Evolutionary conservation across 768 basidiomycete genomes (phyloP).

Genomic region (Hericium rajendrae): DNA sequence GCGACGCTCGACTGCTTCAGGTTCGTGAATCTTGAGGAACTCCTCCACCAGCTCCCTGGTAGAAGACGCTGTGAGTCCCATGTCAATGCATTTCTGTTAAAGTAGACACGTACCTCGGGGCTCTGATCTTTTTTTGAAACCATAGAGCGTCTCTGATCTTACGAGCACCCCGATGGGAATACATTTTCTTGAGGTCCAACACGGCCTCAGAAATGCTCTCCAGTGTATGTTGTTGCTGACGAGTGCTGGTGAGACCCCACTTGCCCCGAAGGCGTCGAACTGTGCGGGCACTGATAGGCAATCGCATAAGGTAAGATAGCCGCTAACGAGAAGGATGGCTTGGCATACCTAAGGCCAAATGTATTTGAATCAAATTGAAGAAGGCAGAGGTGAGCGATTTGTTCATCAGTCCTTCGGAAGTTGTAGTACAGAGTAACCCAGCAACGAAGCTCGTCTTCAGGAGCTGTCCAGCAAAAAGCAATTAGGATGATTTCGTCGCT

Average conservation of each 20-base stretch:
- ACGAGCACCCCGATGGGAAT: background rate
- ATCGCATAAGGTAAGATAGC: background rate
- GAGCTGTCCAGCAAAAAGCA: too few relatives aligned
- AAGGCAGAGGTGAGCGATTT: too few relatives aligned
- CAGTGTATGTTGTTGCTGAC: background rate
- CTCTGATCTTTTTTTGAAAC: background rate
- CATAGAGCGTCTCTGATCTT: background rate
- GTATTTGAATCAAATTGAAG: too few relatives aligned
- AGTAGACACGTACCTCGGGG: too few relatives aligned
- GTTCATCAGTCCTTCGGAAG: too few relatives aligned
- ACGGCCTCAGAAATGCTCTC: background rate
- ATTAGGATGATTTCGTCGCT: too few relatives aligned
- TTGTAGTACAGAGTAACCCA: too few relatives aligned
- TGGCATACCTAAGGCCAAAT: background rate
- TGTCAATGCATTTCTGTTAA: too few relatives aligned
- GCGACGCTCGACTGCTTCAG: background rate
- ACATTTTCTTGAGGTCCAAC: background rate
- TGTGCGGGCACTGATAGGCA: background rate
- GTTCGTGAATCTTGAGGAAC: background rate
- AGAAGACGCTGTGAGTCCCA: too few relatives aligned
- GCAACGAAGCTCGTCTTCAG: too few relatives aligned
- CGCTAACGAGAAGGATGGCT: background rate
- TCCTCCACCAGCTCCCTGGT: background rate
- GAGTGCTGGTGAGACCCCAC: background rate
- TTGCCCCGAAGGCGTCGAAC: background rate